Percentiles rank a stretch among this genome's conserved stretches.
Conservation (phyloP, 176 grass and related monocot species). For the Puccinellia tenuiflora region DNA sequence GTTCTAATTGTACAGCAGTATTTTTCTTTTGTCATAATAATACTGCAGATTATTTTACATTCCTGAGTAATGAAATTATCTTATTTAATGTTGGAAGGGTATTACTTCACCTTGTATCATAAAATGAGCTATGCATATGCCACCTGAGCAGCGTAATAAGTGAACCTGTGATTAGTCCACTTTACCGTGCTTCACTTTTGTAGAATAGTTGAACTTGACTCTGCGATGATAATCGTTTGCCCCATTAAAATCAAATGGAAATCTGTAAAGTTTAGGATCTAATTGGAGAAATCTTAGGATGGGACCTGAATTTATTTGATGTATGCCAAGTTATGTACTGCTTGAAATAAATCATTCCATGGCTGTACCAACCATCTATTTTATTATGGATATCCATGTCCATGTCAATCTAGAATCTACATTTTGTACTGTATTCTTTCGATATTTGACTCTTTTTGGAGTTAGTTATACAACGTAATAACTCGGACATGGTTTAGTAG, state of each 20-base stretch:
- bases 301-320: neutral
- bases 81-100: neutral
- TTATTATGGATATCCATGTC: neutral
- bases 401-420: neutral
- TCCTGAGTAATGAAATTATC: neutral
- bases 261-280: neutral
- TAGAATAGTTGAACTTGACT: neutral
- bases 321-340: neutral
- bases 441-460: neutral
- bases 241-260: neutral
- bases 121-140: neutral
- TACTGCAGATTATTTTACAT: constrained; percentile 2
- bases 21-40: neutral
- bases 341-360: neutral
- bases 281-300: neutral
- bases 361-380: neutral
- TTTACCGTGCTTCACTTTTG: neutral
- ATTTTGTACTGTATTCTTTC: neutral
- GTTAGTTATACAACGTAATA: neutral
- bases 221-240: neutral
- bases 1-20: neutral
- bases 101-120: constrained; percentile 6
- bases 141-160: neutral
- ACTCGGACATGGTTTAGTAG: neutral
- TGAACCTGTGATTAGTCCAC: constrained; percentile 6